Evolutionary conservation across 2,329 filamentous ascomycete genomes (phyloP).

Genomic region (Neonectria sp.): DNA sequence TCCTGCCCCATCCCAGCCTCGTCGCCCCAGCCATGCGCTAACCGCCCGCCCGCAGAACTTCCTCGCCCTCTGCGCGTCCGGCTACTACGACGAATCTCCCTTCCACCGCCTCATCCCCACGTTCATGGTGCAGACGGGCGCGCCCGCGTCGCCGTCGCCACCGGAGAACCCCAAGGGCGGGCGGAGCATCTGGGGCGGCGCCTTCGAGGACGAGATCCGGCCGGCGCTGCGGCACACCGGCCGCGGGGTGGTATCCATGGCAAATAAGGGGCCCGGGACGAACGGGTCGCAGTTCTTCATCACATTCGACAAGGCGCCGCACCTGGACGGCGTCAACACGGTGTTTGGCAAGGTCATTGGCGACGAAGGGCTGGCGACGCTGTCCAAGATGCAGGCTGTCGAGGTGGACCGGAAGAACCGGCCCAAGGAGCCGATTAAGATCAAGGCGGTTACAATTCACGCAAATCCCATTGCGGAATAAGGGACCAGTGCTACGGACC

Average conservation of each 20-base stretch:
- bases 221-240: constrained; percentile 78
- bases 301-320: constrained; percentile 81
- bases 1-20: constrained; percentile 1
- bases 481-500: constrained; percentile 56
- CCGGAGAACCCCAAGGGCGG: constrained; percentile 77
- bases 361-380: constrained; percentile 74
- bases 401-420: constrained; percentile 85
- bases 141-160: constrained; percentile 66
- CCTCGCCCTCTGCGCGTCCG: constrained; percentile 85
- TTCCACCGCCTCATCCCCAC: constrained; percentile 85
- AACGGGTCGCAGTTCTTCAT: constrained; percentile 89
- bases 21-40: constrained; percentile 19
- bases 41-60: constrained; percentile 76
- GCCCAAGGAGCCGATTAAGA: constrained; percentile 76
- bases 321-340: constrained; percentile 88
- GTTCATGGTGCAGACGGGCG: constrained; percentile 88
- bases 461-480: constrained; percentile 82
- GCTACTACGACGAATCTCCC: constrained; percentile 81
- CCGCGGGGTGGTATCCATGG: constrained; percentile 82
- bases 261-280: constrained; percentile 81
- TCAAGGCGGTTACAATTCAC: constrained; percentile 81
- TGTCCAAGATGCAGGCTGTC: constrained; percentile 80
- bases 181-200: constrained; percentile 79
- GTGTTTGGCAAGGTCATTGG: constrained; percentile 84
- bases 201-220: constrained; percentile 87